Percentiles rank a stretch among this genome's conserved stretches.
Evolutionary conservation across 1,139 yeast species (phyloP).

Genomic region (Yamadazyma conglobata): DNA sequence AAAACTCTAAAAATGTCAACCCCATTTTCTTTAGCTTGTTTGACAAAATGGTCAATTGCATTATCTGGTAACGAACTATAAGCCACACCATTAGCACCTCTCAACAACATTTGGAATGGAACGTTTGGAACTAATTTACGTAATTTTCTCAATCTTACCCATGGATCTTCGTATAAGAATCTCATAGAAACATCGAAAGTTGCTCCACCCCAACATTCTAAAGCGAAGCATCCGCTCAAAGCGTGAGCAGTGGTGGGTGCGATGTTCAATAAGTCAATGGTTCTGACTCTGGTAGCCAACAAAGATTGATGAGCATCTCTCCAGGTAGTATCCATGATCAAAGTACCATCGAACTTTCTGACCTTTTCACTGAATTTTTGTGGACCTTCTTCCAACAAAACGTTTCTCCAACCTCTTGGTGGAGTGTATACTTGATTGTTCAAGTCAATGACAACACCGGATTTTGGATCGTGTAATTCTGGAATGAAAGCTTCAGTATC

Average conservation of each 20-base stretch:
- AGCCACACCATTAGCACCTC: constrained; percentile 99
- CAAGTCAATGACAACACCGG: constrained; percentile 59
- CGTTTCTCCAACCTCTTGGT: constrained; percentile 88
- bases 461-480: constrained; percentile 53
- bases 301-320: constrained; percentile 99
- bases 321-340: constrained; percentile 98
- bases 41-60: constrained; percentile 94
- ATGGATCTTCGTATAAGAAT: constrained; percentile 96
- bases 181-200: constrained; percentile 98
- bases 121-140: constrained; percentile 93
- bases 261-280: constrained; percentile 83
- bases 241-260: constrained; percentile 95
- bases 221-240: constrained; percentile 83
- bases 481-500: constrained; percentile 75
- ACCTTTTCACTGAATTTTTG: constrained; percentile 85
- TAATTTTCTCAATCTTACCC: constrained; percentile 90
- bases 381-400: constrained; percentile 81
- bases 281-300: constrained; percentile 95
- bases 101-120: constrained; percentile 97
- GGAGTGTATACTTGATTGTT: constrained; percentile 41
- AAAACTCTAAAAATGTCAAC: constrained; percentile 97
- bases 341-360: constrained; percentile 77
- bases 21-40: constrained; percentile 92
- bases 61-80: constrained; percentile 97
- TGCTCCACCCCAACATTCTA: constrained; percentile 99